Evolutionary conservation across 768 basidiomycete genomes (phyloP), one percentile per base, ranked within the genome.

Genomic region (Rubroboletus satanas): DNA sequence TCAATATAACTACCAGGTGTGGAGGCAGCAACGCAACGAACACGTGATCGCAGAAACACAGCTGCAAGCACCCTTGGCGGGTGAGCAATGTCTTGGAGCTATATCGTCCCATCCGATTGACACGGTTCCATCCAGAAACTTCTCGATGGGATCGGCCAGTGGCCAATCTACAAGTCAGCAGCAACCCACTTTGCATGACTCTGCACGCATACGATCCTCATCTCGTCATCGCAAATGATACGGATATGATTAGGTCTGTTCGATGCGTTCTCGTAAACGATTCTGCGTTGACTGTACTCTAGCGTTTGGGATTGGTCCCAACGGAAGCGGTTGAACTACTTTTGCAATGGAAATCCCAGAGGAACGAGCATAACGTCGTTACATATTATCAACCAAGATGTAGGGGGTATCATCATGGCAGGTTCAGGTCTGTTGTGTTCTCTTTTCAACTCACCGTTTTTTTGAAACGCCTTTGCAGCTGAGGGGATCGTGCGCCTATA

Each of bases 231-330:
- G 84, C 93, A 7, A 93, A 96, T 64, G 91, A 95, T 60, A 75
- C 79, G 23, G 92, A 96, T 66, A 83, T 88, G 72, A 83, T 98
- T 60, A 88, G 83, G 93, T 96, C 54, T 32, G 77, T 70, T 21
- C 12, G 37, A 57, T 51, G 29, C 10, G 38, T 17, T 21, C 37
- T 6, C 42, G 18, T 29, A 36, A 53, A 37, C 17, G 36, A 38
- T 3, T 4, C 1, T 42, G 26, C 37, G 35, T 49, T 60, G 37
- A 65, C 26, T 21, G 4, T 44, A 11, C 14, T 11, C 2, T 56
- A 98, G 95, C 58, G 87, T 98, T 14, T 98, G 90, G 85, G 94
- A 99, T 64, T 98, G 96, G 96, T 83, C 89, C 47, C 81, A 82
- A 48, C 83, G 85, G 49, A 85, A 83, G 62, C 83, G 85, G 28